Evolutionary conservation across 768 basidiomycete genomes (phyloP), one percentile per base, ranked within the genome.

Genomic region (Suillus occidentalis): DNA sequence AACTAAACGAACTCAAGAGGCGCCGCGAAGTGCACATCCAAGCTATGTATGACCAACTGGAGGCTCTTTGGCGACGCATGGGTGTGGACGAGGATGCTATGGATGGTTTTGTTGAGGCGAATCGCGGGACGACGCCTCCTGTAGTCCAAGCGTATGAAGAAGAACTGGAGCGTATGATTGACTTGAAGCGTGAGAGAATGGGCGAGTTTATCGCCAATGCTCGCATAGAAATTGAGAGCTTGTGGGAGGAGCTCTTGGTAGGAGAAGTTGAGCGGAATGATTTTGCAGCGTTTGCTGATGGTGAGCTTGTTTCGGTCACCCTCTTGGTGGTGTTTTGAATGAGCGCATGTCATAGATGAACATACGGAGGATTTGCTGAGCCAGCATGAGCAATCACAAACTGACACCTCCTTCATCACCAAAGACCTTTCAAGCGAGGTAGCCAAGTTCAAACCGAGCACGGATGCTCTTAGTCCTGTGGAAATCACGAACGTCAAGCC

Each of bases 11-110:
- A 16, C 81, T 87, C 60, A 95, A 95, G 76, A 83, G 84, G 43
- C 79, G 84, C 37, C 84, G 95, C 14, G 95, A 97, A 71, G 78
- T 85, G 1, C 87, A 89, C 68, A 98, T 99, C 37, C 97, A 99
- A 74, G 84, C 89, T 0, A 90, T 98, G 82, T 99, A 95, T 72
- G 95, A 99, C 75, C 88, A 94, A 67, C 84, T 99, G 1, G 96
- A 97, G 73, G 88, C 88, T 0, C 83, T 99, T 4, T 99, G 97
- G 97, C 84, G 84, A 65, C 80, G 95, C 63, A 82, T 99, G 65
- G 95, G 94, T 16, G 88, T 97, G 6, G 75, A 83, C 0, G 92
- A 95, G 57, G 78, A 76, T 0, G 90, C 89, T 53, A 94, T 95
- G 86, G 94, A 99, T 70, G 86, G 84, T n/a, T 99, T 99, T 72